A percentile compares a stretch with the other conserved stretches of the same genome.
Evolutionary conservation across 108 stramenopile genomes (phyloP).

Genomic region (Asterionellopsis glacialis): DNA sequence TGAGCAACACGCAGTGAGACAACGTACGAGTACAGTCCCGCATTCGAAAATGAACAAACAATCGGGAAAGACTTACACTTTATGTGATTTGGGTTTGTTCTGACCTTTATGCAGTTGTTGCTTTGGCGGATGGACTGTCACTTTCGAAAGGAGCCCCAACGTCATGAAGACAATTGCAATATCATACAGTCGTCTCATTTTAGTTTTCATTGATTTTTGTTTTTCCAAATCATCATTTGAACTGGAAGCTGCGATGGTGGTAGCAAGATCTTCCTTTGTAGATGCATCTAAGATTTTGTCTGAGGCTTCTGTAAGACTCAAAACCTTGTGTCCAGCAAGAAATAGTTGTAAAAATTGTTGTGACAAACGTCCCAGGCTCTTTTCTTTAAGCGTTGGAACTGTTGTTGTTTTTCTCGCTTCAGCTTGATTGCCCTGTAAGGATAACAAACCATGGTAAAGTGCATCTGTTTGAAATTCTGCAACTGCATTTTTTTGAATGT

Average conservation of each 20-base stretch:
- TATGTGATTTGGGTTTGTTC: too few relatives aligned
- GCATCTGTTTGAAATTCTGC: neutral
- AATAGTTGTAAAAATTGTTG: slow-evolving; percentile 88
- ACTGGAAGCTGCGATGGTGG: neutral
- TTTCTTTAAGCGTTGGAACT: slow-evolving; percentile 14
- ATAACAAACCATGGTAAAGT: too few relatives aligned
- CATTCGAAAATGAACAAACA: too few relatives aligned
- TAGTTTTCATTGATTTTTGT: slow-evolving; percentile 70
- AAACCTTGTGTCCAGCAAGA: slow-evolving; percentile 58
- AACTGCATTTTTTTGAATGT: slow-evolving; percentile 21
- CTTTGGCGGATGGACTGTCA: too few relatives aligned
- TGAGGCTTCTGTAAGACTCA: slow-evolving; percentile 68
- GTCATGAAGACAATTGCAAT: slow-evolving; percentile 89
- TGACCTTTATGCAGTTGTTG: too few relatives aligned
- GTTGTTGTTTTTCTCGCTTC: too few relatives aligned
- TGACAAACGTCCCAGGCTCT: slow-evolving; percentile 74
- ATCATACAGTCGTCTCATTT: slow-evolving; percentile 91
- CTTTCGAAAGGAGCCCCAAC: slow-evolving; percentile 72
- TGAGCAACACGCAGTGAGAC: too few relatives aligned
- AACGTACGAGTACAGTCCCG: too few relatives aligned
- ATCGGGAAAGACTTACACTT: too few relatives aligned
- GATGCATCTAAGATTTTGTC: too few relatives aligned
- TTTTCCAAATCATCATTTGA: slow-evolving; percentile 3
- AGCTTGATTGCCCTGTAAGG: too few relatives aligned
- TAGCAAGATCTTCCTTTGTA: slow-evolving; percentile 22